Conservation (phyloP, 2,329 filamentous ascomycete species). For the Penicillium sp. region DNA sequence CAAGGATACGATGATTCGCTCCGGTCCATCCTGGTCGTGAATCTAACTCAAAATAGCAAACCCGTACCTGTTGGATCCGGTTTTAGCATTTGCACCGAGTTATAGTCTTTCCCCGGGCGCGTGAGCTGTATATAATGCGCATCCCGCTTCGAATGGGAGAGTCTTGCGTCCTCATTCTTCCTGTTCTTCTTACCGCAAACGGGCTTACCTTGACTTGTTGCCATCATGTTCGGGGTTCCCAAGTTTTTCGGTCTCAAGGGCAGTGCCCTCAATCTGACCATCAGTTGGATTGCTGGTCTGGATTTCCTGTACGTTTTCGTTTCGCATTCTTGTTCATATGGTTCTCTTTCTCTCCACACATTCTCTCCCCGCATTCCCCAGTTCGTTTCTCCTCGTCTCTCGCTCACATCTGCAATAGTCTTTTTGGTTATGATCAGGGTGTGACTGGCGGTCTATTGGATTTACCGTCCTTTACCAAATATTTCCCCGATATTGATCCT, state of each 20-base stretch:
- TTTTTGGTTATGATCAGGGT: conserved; percentile 39
- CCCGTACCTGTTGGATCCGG: neutral
- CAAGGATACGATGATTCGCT: neutral
- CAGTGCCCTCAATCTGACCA: conserved; percentile 3
- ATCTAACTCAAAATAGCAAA: neutral
- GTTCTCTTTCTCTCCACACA: no score
- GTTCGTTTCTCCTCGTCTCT: no score
- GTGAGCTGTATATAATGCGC: neutral
- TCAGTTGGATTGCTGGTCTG: conserved; percentile 4
- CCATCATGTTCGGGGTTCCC: conserved; percentile 1
- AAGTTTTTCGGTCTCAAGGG: conserved; percentile 2
- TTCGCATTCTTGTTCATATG: neutral
- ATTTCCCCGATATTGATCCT: conserved; percentile 33
- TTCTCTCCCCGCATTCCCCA: neutral
- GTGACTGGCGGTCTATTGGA: conserved; percentile 42
- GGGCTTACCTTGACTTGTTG: neutral
- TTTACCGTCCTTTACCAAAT: conserved; percentile 35
- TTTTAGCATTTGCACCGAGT: neutral
- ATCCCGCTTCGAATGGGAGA: neutral
- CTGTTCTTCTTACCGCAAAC: no score
- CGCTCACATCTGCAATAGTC: conserved; percentile 9
- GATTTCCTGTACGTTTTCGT: conserved; percentile 1
- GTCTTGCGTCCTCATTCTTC: no score
- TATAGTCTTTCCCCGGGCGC: neutral
- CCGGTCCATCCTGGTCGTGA: neutral